Conservation (phyloP, 768 basidiomycete genomes). For the Lactarius sanguifluus region DNA sequence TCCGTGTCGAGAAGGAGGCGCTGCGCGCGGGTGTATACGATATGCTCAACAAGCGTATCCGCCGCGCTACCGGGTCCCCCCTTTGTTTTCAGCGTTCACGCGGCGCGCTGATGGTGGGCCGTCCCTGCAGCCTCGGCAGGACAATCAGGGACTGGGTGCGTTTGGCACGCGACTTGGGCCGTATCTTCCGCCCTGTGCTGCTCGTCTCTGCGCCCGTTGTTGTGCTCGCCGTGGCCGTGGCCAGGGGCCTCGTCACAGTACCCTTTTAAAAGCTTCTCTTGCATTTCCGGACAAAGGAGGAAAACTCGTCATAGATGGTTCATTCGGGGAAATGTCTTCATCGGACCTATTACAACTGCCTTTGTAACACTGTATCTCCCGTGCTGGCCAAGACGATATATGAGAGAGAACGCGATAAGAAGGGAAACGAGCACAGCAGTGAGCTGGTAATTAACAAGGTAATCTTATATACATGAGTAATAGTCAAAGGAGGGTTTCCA, state of each 20-base stretch:
- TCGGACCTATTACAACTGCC: no score
- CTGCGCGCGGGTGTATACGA: constrained; percentile 34
- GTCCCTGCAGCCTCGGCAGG: neutral
- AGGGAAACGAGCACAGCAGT: no score
- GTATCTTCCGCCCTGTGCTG: constrained; percentile 14
- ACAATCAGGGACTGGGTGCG: neutral
- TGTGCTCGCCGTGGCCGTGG: neutral
- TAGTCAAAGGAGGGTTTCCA: no score
- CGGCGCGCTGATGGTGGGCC: neutral
- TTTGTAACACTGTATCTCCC: no score
- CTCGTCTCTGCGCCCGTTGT: constrained; percentile 5
- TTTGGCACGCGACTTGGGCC: constrained; percentile 7
- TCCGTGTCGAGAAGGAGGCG: constrained; percentile 31
- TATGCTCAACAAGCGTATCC: constrained; percentile 26
- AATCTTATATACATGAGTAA: no score
- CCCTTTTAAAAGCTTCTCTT: neutral
- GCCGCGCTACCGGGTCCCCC: constrained; percentile 4
- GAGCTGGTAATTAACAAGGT: no score
- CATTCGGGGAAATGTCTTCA: no score
- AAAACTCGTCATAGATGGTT: neutral
- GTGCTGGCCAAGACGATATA: no score
- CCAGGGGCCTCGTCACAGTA: neutral
- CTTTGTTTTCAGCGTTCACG: neutral
- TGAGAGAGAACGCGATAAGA: no score
- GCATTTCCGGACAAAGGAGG: neutral